Evolutionary conservation across 305 asterid species (phyloP).

Genomic region (Fraxinus velutina): DNA sequence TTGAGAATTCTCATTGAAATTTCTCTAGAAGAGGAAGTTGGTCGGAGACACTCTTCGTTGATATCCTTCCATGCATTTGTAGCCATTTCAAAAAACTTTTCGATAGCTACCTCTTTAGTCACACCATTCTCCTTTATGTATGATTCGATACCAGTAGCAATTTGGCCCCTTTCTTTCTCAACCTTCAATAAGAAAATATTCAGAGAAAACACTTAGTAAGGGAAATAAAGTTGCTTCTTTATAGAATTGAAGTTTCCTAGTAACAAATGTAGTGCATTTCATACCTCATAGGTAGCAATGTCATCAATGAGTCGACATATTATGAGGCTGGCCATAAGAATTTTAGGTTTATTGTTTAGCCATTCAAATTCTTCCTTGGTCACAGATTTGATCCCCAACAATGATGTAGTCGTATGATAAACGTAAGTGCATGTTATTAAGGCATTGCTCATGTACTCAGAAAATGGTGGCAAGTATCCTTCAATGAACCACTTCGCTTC

Average conservation of each 20-base stretch:
- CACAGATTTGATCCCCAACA: background rate
- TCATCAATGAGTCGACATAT: background rate
- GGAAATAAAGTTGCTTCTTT: background rate
- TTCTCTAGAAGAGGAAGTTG: background rate
- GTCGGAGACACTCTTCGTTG: background rate
- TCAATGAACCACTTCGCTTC: background rate
- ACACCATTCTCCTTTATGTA: background rate
- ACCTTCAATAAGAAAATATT: background rate
- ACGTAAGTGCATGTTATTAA: background rate
- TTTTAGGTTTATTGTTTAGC: background rate
- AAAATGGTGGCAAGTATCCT: background rate
- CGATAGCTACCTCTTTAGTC: background rate
- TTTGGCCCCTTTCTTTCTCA: background rate
- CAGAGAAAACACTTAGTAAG: background rate
- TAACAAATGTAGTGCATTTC: background rate
- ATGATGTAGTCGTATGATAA: background rate
- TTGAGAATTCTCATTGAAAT: slow-evolving; percentile 10
- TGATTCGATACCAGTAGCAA: background rate
- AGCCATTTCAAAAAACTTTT: background rate
- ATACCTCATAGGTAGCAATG: background rate
- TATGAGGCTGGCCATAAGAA: background rate
- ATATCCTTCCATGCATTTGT: slow-evolving; percentile 14
- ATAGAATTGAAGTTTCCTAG: background rate
- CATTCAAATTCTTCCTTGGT: background rate
- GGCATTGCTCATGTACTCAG: background rate